These are phyloP conservation scores for Diplodia scrobiculata DNA, from an alignment of 2,329 filamentous ascomycete genomes.

Conservation along the genomic window DNA sequence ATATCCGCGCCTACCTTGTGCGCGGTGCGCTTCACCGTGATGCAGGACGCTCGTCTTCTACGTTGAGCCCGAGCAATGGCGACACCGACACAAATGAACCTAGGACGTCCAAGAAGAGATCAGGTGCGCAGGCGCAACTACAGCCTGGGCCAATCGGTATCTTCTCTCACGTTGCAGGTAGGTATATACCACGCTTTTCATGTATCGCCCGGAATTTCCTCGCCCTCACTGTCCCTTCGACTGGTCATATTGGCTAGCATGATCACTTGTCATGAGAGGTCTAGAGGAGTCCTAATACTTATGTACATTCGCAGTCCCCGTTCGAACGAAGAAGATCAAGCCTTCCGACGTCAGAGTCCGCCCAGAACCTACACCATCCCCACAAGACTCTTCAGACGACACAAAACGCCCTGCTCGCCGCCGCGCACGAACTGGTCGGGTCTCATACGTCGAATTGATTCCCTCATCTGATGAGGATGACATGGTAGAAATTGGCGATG, in stretches of 20 bases:
- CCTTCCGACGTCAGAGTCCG: too few species aligned
- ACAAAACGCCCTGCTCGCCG: neutral
- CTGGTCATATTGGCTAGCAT: neutral
- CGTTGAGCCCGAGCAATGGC: neutral
- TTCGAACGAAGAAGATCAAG: neutral
- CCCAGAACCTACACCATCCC: neutral
- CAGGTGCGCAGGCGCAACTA: neutral
- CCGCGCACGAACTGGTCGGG: neutral
- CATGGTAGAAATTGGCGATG: neutral
- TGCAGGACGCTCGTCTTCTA: neutral
- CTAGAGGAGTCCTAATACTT: neutral
- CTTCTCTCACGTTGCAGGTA: constrained; percentile 13
- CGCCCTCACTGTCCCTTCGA: too few species aligned
- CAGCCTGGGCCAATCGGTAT: neutral
- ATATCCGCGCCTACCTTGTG: neutral
- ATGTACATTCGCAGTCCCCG: neutral
- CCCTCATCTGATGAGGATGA: neutral
- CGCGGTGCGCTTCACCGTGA: neutral
- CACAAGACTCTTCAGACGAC: neutral
- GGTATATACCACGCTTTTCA: neutral
- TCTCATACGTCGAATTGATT: neutral
- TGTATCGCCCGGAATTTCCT: neutral
- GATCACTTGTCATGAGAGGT: neutral
- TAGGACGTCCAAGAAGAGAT: neutral
- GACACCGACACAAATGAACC: neutral